Evolutionary conservation across 2,329 filamentous ascomycete genomes (phyloP).

Genomic region (Geosmithia putterillii): DNA sequence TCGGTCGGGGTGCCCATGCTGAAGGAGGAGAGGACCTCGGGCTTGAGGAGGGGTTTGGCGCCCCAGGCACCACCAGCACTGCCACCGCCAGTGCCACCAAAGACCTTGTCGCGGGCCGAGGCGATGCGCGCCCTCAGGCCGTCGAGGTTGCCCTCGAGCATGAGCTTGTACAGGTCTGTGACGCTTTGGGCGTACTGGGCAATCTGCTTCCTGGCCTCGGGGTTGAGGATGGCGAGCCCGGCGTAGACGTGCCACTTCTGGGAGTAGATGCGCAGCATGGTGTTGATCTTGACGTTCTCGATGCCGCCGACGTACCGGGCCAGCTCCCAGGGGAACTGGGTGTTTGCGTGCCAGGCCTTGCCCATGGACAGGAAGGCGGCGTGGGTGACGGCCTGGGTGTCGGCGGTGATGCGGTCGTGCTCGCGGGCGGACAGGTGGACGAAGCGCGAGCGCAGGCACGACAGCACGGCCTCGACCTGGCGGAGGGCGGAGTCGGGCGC

Average conservation of each 20-base stretch:
- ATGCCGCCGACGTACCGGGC: constrained; percentile 94
- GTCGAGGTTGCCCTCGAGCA: constrained; percentile 72
- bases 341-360: constrained; percentile 90
- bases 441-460: constrained; percentile 72
- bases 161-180: constrained; percentile 91
- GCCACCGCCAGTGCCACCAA: constrained; percentile 66
- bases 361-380: constrained; percentile 97
- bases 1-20: constrained; percentile 62
- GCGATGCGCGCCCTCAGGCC: constrained; percentile 65
- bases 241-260: constrained; percentile 99
- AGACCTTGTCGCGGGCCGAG: constrained; percentile 54
- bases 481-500: constrained; percentile 63
- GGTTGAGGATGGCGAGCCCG: constrained; percentile 91
- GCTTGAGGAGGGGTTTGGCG: constrained; percentile 59
- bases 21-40: constrained; percentile 80
- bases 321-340: constrained; percentile 94
- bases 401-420: constrained; percentile 94
- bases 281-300: constrained; percentile 98
- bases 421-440: constrained; percentile 78
- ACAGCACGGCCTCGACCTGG: constrained; percentile 71
- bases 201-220: constrained; percentile 83
- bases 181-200: constrained; percentile 86
- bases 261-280: constrained; percentile 91
- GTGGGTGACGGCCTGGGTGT: constrained; percentile 96
- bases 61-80: constrained; percentile 35